Evolutionary conservation across 805 yeast species (phyloP), one percentile per base, ranked within the genome.

Genomic region (Cyberlindnera americana): DNA sequence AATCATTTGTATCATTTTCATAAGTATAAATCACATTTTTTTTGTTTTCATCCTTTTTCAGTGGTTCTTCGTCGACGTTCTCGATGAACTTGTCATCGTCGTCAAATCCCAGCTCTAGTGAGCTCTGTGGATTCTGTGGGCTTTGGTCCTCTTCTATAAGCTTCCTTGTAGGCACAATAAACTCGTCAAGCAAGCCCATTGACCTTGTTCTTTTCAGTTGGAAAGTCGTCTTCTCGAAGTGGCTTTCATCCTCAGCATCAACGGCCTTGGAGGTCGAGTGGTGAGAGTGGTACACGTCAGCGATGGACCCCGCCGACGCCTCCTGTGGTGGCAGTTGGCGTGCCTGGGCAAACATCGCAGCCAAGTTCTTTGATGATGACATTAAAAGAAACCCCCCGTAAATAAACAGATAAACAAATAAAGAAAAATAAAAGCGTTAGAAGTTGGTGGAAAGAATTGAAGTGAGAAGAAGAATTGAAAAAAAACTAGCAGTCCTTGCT

Each of bases 131-230:
- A n/a, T n/a, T n/a, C n/a, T n/a, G n/a, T n/a, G n/a, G n/a, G n/a
- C n/a, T n/a, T n/a, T n/a, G n/a, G n/a, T 58, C 63, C 23, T 56
- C 58, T 26, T 63, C 72, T 17, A 62, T 48, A n/a, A 60, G 50
- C 39, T 65, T 65, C 43, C 58, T 60, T 4, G 70, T 63, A 28
- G 77, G 74, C 21, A 67, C 78, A 28, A 78, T 75, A 54, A 73
- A 81, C 46, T 81, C 86, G 54, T 83, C 95, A 49, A 87, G 66
- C 12, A 85, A 60, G 1, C 96, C 95, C 71, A 87, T 68, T 7
- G 93, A 83, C 53, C 93, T 72, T 24, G 95, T 87, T 56, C 95
- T 66, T 53, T 86, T 87, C 53, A 87, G 65, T 52, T 78, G 79
- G 59, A 83, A 87, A 4, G 91, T 74, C 6, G 86, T 74, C 41